phyloP scores from a whole-genome alignment of 2,329 filamentous ascomycete genomes.

The Plenodomus biglobosus region DNA sequence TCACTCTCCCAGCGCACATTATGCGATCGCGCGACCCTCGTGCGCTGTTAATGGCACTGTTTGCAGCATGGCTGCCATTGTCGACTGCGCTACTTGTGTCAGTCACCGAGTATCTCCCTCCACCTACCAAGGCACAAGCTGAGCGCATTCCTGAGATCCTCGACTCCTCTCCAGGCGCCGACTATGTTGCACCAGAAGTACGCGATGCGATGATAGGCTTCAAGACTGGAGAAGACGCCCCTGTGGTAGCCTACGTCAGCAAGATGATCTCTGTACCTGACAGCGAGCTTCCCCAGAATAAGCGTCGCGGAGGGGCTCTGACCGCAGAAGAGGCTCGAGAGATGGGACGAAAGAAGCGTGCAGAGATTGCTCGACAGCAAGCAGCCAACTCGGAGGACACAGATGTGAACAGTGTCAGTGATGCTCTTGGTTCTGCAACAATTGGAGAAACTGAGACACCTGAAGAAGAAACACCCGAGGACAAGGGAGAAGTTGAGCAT shows the following conservation, averaged over 20 bases:
- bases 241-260: slow-evolving; percentile 91
- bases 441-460: slow-evolving; percentile 49
- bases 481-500: slow-evolving; percentile 75
- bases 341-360: slow-evolving; percentile 81
- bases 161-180: slow-evolving; percentile 74
- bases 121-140: slow-evolving; percentile 77
- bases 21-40: slow-evolving; percentile 80
- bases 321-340: slow-evolving; percentile 89
- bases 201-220: slow-evolving; percentile 83
- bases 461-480: slow-evolving; percentile 46
- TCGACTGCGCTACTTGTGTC: slow-evolving; percentile 92
- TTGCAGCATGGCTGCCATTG: slow-evolving; percentile 85
- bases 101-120: slow-evolving; percentile 88
- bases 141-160: slow-evolving; percentile 78
- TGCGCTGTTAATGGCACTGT: slow-evolving; percentile 80
- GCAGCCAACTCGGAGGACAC: slow-evolving; percentile 50
- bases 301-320: slow-evolving; percentile 66
- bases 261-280: slow-evolving; percentile 97
- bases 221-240: slow-evolving; percentile 67
- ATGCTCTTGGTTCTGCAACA: slow-evolving; percentile 62
- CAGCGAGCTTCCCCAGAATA: slow-evolving; percentile 88
- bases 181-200: slow-evolving; percentile 67
- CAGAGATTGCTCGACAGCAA: slow-evolving; percentile 80
- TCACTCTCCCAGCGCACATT: slow-evolving; percentile 82
- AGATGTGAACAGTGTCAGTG: slow-evolving; percentile 57